Base-by-base conservation (phyloP, 2,329 filamentous ascomycete genomes). In the Trichophyton equinum region DNA sequence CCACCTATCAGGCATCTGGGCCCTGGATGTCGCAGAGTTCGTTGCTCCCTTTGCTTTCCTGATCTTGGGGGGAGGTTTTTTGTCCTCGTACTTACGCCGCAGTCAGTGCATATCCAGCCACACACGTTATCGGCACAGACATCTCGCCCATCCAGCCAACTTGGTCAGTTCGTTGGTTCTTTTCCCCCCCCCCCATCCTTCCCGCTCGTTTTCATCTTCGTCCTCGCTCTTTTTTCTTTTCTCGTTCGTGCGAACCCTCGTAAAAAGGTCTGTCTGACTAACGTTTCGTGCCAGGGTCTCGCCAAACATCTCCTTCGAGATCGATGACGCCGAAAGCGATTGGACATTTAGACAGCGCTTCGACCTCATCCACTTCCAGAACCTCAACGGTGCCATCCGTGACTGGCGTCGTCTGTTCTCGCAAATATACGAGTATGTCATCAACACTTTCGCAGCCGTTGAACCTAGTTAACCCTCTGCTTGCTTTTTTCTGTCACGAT, bases 361-460 rank as follows among this genome's bases (percentile, higher is more conserved):
- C 51, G 68, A 72, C 49, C 69, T 65, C 30, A 69, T 72, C 58
- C 68, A 71, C 46, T 63, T 61, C 18, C 68, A 68, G 7, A 64
- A 64, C 15, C 62, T 72, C 13, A 64, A 67, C 59, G 69, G 67
- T 7, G 67, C 63, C 3, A 63, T 71, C 13, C 64, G 64, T 13
- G 64, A 71, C 40, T 68, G 62, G 15, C 58, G 36, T 18, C 63
- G 62, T 1, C 64, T 72, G 2, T 68, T 70, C 57, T 79, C 55
- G 68, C 83, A 47, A 79, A 81, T 62, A 55, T 56, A 38, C 44
- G 57, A 59, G 57, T 59, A 58, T 22, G 33, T 44, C 55, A 18
- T 13, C 47, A 30, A 20, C 20, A 27, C 20, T 22, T 22, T 11
- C 4, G 22, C 22, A 58, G 15, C 40, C 40, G 15, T 44, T n/a